Evolutionary conservation across 1,284 basidiomycete species (phyloP), one percentile per base, ranked within the genome.

Genomic region (Leccinum glutinopallens): DNA sequence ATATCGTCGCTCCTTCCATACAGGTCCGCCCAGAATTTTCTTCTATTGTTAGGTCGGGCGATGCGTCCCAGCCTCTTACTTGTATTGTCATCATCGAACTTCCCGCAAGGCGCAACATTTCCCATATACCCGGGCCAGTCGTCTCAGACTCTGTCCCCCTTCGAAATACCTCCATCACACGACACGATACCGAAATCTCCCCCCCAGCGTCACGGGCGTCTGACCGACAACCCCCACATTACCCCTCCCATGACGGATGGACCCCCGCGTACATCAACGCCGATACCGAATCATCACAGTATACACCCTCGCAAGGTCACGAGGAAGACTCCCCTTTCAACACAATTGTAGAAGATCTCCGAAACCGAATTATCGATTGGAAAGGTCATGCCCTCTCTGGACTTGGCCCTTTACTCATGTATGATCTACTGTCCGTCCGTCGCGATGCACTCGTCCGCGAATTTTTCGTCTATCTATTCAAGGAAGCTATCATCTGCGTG

Each of bases 391-490:
- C 93, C 2, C 81, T 93, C 29, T 87, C 92, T 13, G 92, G 93
- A 59, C 87, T 98, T 43, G 97, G 97, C 1, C 84, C 88, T 0
- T 82, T 98, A 53, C 89, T 92, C 69, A 92, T 98, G 83, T 97
- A 95, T 77, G 96, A 98, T 77, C 83, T 94, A 57, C 81, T 98
- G 35, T 88, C 88, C 55, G 94, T 98, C 53, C 86, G 95, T 58
- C 90, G 96, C 63, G 94, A 96, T 70, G 80, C 88, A 10, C 87
- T 95, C 63, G 89, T 95, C 32, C 87, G 94, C 63, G 93, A 97
- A 75, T 96, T 97, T 76, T 93, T 91, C 74, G 93, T 98, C 64
- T 98, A 98, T 78, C 86, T 99, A 51, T 98, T 98, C 86, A 90
- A 91, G 72, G 94, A 98, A 74, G 97, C 97, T 10, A 90, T 99